These are phyloP conservation scores for Allantophomopsis cytisporea DNA, from an alignment of 2,329 filamentous ascomycete genomes.

Conservation along the genomic window DNA sequence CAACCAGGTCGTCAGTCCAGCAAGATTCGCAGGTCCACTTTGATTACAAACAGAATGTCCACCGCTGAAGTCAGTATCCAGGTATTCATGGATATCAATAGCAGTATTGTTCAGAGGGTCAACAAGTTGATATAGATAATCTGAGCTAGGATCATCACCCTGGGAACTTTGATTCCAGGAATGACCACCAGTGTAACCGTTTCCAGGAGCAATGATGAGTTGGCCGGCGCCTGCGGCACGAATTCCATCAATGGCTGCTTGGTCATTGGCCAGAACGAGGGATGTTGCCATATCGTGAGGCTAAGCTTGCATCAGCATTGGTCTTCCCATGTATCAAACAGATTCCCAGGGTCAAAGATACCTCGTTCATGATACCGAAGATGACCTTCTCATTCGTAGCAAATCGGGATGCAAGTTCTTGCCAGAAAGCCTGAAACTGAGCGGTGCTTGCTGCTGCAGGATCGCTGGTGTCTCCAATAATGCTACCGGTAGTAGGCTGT, in stretches of 20 bases:
- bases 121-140: slow-evolving; percentile 25
- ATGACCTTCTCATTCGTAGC: slow-evolving; percentile 31
- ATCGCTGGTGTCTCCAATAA: slow-evolving; percentile 33
- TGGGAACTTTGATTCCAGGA: slow-evolving; percentile 24
- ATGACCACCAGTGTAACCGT: slow-evolving; percentile 34
- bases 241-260: slow-evolving; percentile 31
- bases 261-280: slow-evolving; percentile 30
- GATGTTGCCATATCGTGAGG: slow-evolving; percentile 33
- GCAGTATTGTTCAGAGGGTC: slow-evolving; percentile 33
- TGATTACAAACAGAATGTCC: slow-evolving; percentile 25
- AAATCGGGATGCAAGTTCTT: slow-evolving; percentile 30
- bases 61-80: slow-evolving; percentile 33
- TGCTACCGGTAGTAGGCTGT: slow-evolving; percentile 31
- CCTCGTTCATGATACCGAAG: slow-evolving; percentile 31
- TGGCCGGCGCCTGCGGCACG: slow-evolving; percentile 27
- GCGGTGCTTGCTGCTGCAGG: slow-evolving; percentile 28
- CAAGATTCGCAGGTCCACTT: slow-evolving; percentile 23
- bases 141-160: slow-evolving; percentile 23
- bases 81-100: slow-evolving; percentile 36
- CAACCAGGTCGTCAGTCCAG: slow-evolving; percentile 29
- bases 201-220: slow-evolving; percentile 33
- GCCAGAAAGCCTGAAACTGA: slow-evolving; percentile 34
- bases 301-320: slow-evolving; percentile 9
- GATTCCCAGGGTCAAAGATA: not conserved
- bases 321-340: too few relatives aligned